phyloP scores from a whole-genome alignment of 2,329 filamentous ascomycete species.

The Pseudofabraea citricarpa region DNA sequence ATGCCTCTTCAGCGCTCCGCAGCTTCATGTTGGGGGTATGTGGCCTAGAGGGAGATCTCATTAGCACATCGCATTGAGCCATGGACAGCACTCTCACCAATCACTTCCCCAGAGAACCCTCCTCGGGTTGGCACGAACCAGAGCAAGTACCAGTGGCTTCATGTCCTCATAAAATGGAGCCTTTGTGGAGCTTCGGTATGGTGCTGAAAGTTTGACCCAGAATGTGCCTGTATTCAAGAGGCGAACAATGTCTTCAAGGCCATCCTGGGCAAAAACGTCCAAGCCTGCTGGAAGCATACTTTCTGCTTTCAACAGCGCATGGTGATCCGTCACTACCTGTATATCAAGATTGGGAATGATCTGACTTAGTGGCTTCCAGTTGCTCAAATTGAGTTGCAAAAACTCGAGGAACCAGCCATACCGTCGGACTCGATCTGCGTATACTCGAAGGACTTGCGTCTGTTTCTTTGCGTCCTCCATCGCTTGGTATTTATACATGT shows the following conservation, averaged over 20 bases:
- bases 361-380: slow-evolving; percentile 15
- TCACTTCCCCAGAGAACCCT: slow-evolving; percentile 34
- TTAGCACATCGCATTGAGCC: not conserved
- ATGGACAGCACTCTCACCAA: slow-evolving; percentile 16
- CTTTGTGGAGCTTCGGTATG: slow-evolving; percentile 29
- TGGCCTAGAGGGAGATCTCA: slow-evolving; percentile 1
- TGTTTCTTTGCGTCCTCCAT: slow-evolving; percentile 32
- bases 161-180: slow-evolving; percentile 29
- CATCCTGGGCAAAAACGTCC: slow-evolving; percentile 25
- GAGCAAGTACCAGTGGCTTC: slow-evolving; percentile 24
- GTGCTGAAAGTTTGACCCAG: slow-evolving; percentile 34
- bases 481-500: slow-evolving; percentile 30
- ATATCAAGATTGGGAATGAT: slow-evolving; percentile 17
- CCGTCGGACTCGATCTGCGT: slow-evolving; percentile 19
- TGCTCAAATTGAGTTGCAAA: slow-evolving; percentile 19
- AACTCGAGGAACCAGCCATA: slow-evolving; percentile 30
- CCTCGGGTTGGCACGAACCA: slow-evolving; percentile 28
- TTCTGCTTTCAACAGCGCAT: slow-evolving; percentile 29
- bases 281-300: slow-evolving; percentile 25
- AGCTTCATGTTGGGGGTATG: slow-evolving; percentile 5
- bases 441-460: slow-evolving; percentile 26
- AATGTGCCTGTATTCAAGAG: slow-evolving; percentile 28
- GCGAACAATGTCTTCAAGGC: slow-evolving; percentile 25
- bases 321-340: slow-evolving; percentile 32
- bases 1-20: not conserved